Evolutionary conservation across 23 red algal species (phyloP).

Genomic region (Gracilaria gracilis): DNA sequence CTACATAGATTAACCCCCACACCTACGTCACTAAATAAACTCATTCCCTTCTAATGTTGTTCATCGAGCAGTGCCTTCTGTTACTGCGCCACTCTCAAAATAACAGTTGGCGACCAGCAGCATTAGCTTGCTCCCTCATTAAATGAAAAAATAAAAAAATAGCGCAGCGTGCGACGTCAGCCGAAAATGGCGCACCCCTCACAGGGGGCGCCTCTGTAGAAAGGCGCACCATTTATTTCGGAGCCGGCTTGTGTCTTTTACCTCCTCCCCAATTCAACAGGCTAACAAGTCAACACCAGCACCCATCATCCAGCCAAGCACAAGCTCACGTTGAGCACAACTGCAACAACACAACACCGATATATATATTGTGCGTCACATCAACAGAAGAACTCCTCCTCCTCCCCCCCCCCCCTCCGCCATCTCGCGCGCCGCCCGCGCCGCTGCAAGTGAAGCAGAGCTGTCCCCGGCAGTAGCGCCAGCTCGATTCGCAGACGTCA

Average conservation of each 20-base stretch:
- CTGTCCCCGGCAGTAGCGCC: neutral
- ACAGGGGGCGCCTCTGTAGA: neutral
- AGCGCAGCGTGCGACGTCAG: neutral
- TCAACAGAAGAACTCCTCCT: neutral
- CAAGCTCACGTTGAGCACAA: neutral
- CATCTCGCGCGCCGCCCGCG: neutral
- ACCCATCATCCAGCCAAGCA: neutral
- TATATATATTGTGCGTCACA: neutral
- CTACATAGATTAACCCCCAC: neutral
- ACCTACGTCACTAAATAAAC: neutral
- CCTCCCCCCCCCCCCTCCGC: neutral
- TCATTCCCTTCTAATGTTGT: neutral
- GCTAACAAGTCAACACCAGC: neutral
- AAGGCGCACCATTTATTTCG: neutral
- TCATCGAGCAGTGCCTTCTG: neutral
- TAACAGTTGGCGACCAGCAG: neutral
- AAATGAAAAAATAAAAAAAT: too few species aligned
- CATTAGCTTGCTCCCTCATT: neutral
- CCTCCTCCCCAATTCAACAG: neutral
- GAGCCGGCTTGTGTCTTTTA: neutral
- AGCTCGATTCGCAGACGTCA: conserved; percentile 7
- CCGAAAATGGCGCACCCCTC: neutral
- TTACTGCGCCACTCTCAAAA: neutral
- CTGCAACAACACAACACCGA: neutral
- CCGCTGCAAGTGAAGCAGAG: neutral